Evolutionary conservation across 1,284 basidiomycete species (phyloP), one percentile per base, ranked within the genome.

Genomic region (Apiotrichum porosum): DNA sequence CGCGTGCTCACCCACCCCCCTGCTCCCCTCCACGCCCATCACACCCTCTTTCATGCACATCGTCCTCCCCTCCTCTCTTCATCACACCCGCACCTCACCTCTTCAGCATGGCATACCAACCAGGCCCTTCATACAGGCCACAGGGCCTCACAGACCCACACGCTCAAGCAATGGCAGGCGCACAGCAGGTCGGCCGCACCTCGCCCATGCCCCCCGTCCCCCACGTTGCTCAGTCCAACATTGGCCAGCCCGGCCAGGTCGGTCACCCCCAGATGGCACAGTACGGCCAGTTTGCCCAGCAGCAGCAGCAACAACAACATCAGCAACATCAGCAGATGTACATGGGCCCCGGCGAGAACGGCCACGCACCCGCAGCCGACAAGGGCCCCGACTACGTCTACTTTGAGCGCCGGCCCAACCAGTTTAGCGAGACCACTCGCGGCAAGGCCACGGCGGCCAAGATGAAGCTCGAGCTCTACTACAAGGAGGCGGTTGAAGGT

Each of bases 391-490:
- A 88, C 75, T 89, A 98, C 75, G 92, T 97, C 62, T 97, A 94
- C 78, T 98, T 97, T 75, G 88, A 95, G 71, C 80, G 94, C 44
- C 85, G 84, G 44, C 87, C 88, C 2, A 76, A 79, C 38, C 83
- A 82, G 53, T 94, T 97, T 76, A 86, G 85, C 26, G 84, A 92
- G 58, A 84, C 88, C 64, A 88, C 90, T 32, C 80, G 92, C 47
- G 90, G 93, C 49, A 88, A 91, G 52, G 87, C 92, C 4, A 97
- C 91, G 46, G 88, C 88, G 18, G 92, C 94, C 26, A 97, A 97
- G 74, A 83, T 97, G 72, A 97, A 97, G 75, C 82, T 98, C 46
- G 94, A 97, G 75, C 88, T 94, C 54, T 95, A 86, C 75, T 98
- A 98, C 80, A 97, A 97, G 75, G 86, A 97, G 51, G 86, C 86